Evolutionary conservation across 164 flowering plant species (phyloP).

Genomic region (Stephania yunnanensis): DNA sequence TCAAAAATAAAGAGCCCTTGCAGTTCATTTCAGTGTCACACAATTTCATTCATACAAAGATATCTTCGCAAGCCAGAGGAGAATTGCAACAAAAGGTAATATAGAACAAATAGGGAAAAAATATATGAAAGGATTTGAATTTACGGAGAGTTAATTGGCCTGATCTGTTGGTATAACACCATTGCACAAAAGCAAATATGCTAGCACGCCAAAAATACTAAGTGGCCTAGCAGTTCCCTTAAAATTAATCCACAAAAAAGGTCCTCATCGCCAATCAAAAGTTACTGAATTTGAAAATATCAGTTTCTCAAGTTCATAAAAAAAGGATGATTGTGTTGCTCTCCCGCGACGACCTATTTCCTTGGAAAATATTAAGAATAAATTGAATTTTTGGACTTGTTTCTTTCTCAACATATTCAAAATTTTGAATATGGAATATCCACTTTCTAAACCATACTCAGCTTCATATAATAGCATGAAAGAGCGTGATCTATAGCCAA

Average conservation of each 20-base stretch:
- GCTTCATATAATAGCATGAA: too few species aligned
- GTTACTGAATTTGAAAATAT: too few species aligned
- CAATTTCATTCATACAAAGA: neutral
- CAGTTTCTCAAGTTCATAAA: too few species aligned
- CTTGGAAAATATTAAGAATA: too few species aligned
- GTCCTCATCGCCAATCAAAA: neutral
- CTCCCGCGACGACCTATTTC: too few species aligned
- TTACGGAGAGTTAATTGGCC: neutral
- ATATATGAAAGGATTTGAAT: too few species aligned
- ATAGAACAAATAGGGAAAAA: neutral
- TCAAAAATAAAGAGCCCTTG: conserved; percentile 6
- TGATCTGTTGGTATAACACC: neutral
- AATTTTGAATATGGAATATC: too few species aligned
- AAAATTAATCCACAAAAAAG: neutral
- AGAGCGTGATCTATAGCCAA: neutral
- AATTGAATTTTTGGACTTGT: too few species aligned
- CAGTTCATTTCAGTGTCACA: neutral
- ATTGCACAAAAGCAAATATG: neutral
- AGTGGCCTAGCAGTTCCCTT: neutral
- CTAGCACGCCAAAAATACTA: neutral
- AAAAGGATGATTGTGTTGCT: too few species aligned
- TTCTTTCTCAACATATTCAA: too few species aligned
- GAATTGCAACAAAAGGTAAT: neutral
- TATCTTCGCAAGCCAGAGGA: neutral
- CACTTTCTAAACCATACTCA: too few species aligned